Percentiles rank a stretch among this genome's conserved stretches.
phyloP scores from a whole-genome alignment of 768 basidiomycete genomes.

The Russula abietina region DNA sequence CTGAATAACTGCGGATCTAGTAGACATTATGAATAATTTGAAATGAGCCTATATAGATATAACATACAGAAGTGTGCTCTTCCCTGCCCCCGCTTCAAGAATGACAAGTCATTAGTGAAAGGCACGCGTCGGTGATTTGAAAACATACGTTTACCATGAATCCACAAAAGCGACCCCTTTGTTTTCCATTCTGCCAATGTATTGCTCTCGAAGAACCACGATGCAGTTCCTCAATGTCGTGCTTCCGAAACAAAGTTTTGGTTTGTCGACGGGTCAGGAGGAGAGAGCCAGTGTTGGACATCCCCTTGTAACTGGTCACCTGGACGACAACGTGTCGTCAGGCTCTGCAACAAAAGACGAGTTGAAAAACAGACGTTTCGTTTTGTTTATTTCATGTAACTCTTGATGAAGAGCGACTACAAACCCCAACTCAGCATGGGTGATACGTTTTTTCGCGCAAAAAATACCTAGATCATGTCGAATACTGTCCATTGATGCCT shows the following conservation, averaged over 20 bases:
- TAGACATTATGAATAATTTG: not conserved
- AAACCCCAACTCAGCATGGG: not conserved
- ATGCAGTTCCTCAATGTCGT: not conserved
- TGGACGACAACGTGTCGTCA: not conserved
- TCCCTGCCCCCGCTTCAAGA: conserved; percentile 2
- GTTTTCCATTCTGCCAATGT: not conserved
- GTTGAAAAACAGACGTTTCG: not conserved
- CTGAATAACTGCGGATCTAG: conserved; percentile 5
- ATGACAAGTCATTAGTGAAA: not conserved
- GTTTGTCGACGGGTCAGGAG: not conserved
- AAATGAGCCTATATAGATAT: not conserved
- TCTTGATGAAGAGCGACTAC: not conserved
- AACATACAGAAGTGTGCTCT: conserved; percentile 9
- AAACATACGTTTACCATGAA: conserved; percentile 14
- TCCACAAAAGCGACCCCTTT: not conserved
- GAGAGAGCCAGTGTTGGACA: not conserved
- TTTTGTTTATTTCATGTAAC: no score
- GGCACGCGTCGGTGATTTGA: accelerated
- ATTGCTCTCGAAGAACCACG: not conserved
- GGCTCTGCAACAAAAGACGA: not conserved
- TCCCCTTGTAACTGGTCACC: not conserved
- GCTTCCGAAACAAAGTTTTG: not conserved
- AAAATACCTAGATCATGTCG: not conserved
- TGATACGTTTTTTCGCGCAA: no score
- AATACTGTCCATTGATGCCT: not conserved